Evolutionary conservation across 495 filamentous ascomycete genomes (phyloP).

Genomic region (Penicillium odoratum): DNA sequence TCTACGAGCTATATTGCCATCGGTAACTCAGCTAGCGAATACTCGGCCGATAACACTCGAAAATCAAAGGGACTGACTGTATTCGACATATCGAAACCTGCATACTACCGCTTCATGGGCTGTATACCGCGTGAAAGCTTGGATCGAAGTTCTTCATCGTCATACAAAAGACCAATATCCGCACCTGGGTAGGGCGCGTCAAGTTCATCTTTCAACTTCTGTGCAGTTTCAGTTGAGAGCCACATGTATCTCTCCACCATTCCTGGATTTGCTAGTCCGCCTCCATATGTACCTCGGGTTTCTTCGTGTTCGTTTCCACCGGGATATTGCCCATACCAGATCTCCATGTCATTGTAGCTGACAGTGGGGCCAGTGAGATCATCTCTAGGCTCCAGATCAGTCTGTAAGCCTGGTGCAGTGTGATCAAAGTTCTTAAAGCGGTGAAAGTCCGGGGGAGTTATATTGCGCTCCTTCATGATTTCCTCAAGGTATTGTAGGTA

Average conservation of each 20-base stretch:
- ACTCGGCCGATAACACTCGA: slow-evolving; percentile 9
- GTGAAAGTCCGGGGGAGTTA: slow-evolving; percentile 9
- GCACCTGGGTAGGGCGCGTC: slow-evolving; percentile 6
- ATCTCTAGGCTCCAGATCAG: slow-evolving; percentile 23
- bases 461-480: slow-evolving; percentile 13
- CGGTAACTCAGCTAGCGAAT: slow-evolving; percentile 7
- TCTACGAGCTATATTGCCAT: slow-evolving; percentile 13
- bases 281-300: slow-evolving; percentile 15
- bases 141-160: slow-evolving; percentile 10
- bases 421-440: slow-evolving; percentile 12
- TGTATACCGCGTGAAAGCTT: slow-evolving; percentile 14
- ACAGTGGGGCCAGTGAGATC: slow-evolving; percentile 7
- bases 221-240: slow-evolving; percentile 20
- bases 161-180: slow-evolving; percentile 19
- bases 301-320: slow-evolving; percentile 10
- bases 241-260: slow-evolving; percentile 22
- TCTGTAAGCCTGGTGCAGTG: slow-evolving; percentile 15
- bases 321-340: slow-evolving; percentile 12
- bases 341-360: slow-evolving; percentile 11
- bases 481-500: slow-evolving; percentile 22
- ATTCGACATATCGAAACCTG: slow-evolving; percentile 15
- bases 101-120: slow-evolving; percentile 16
- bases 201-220: slow-evolving; percentile 19
- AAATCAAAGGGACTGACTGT: slow-evolving; percentile 13
- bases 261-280: slow-evolving; percentile 8